These are phyloP conservation scores for Salix koriyanagi DNA, from an alignment of 345 rosid genomes.

Conservation along the genomic window DNA sequence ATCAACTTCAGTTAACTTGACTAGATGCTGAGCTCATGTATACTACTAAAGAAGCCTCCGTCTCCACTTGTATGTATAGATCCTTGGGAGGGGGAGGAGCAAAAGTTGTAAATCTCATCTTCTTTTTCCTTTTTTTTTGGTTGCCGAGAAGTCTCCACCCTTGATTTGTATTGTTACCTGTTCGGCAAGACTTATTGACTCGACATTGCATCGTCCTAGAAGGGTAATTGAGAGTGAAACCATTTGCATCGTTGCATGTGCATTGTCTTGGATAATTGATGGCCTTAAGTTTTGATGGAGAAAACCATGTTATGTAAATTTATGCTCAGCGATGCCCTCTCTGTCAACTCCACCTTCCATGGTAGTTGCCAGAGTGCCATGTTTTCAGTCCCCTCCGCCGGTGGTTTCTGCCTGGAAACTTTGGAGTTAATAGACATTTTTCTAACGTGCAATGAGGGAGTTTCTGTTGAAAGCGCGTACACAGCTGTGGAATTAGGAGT, in stretches of 20 bases:
- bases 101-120: slow-evolving; percentile 27
- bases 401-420: not conserved
- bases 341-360: not conserved
- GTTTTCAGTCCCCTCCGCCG: not conserved
- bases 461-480: too few species aligned
- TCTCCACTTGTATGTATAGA: slow-evolving; percentile 38
- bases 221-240: not conserved
- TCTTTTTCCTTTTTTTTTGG: not conserved
- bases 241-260: not conserved
- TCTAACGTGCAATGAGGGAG: not conserved
- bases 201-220: not conserved
- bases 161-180: slow-evolving; percentile 13
- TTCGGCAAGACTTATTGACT: not conserved
- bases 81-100: slow-evolving; percentile 12
- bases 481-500: not conserved
- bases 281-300: not conserved
- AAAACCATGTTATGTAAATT: not conserved
- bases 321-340: not conserved
- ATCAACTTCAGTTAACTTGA: slow-evolving; percentile 29
- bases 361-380: too few species aligned
- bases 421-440: not conserved
- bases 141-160: slow-evolving; percentile 1
- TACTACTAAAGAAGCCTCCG: slow-evolving; percentile 21
- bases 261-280: not conserved
- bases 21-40: slow-evolving; percentile 27